Percentiles rank a stretch among this genome's conserved stretches.
These are phyloP conservation scores for Rhododendron kiyosumense DNA, from an alignment of 148 eudicot genomes.

Conservation along the genomic window DNA sequence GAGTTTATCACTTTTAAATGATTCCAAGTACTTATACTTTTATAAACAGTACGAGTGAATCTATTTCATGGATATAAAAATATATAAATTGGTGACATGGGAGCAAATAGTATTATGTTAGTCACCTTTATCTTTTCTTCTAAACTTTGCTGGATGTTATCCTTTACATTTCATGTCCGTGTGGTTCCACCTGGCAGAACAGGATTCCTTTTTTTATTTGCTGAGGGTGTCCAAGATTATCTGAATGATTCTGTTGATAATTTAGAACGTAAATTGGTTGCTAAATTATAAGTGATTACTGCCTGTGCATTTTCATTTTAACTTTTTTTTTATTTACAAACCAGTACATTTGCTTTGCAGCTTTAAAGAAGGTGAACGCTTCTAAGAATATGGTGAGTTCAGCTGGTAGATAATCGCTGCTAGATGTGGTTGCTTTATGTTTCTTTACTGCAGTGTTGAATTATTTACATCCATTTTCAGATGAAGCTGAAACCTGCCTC, in stretches of 20 bases:
- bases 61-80: background rate
- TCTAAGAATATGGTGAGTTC: slow-evolving; percentile 43
- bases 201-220: background rate
- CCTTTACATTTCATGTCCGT: background rate
- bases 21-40: no score
- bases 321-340: background rate
- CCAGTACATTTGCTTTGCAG: slow-evolving; percentile 30
- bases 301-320: background rate
- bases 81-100: background rate
- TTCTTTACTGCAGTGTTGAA: background rate
- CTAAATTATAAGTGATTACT: background rate
- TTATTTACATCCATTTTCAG: slow-evolving; percentile 21
- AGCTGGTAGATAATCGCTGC: background rate
- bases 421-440: background rate
- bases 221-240: background rate
- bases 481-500: slow-evolving; percentile 33
- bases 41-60: background rate
- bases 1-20: background rate
- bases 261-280: background rate
- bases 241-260: background rate
- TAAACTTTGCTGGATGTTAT: background rate
- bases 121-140: slow-evolving; percentile 1
- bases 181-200: background rate
- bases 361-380: slow-evolving; percentile 35
- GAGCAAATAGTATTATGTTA: background rate